These are phyloP conservation scores for Trapa bicornis DNA, from an alignment of 345 rosid genomes.

Conservation along the genomic window DNA sequence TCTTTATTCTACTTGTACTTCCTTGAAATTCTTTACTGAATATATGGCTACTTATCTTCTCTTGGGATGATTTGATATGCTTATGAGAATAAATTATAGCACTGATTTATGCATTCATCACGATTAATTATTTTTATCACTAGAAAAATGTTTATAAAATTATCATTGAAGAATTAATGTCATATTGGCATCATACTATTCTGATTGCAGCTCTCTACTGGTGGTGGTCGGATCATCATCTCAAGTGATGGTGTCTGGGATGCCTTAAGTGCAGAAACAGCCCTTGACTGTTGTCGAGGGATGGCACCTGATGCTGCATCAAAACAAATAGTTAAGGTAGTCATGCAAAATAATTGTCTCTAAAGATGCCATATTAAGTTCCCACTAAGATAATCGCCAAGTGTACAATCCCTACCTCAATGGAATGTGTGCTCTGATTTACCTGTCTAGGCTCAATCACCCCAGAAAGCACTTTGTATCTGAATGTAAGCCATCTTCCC, in stretches of 20 bases:
- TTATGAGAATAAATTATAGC: too few relatives aligned
- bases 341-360: neutral
- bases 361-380: neutral
- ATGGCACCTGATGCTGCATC: slow-evolving; percentile 84
- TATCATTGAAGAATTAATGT: neutral
- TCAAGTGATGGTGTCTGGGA: slow-evolving; percentile 99
- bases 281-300: slow-evolving; percentile 86
- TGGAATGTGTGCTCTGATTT: neutral
- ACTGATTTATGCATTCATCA: too few relatives aligned
- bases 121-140: too few relatives aligned
- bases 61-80: neutral
- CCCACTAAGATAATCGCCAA: neutral
- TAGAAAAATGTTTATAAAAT: too few relatives aligned
- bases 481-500: neutral
- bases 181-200: neutral
- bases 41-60: neutral
- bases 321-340: slow-evolving; percentile 77
- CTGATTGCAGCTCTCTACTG: slow-evolving; percentile 59
- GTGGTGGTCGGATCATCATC: slow-evolving; percentile 81
- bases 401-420: neutral
- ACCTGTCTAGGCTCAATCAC: neutral
- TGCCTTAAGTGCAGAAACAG: slow-evolving; percentile 64
- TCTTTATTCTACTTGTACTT: neutral
- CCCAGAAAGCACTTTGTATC: neutral
- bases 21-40: neutral